phyloP scores from a whole-genome alignment of 73 alveolate genomes.

The Breviolum minutum region DNA sequence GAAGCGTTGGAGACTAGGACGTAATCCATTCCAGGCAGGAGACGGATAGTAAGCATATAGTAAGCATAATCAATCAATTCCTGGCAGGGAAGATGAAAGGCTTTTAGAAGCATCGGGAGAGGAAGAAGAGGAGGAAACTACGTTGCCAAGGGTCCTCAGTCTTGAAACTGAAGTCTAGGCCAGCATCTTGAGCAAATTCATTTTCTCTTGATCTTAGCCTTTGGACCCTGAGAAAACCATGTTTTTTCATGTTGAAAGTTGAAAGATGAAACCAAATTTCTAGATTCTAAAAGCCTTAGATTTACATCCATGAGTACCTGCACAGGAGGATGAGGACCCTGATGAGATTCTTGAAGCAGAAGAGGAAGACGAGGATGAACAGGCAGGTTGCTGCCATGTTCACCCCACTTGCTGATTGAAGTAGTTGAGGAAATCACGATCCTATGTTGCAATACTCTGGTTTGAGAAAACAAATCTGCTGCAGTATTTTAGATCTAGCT shows the following conservation, averaged over 20 bases:
- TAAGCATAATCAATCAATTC: too few relatives aligned
- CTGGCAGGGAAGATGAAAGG: not conserved
- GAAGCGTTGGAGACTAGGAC: too few relatives aligned
- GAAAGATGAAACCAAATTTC: too few relatives aligned
- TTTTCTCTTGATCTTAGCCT: too few relatives aligned
- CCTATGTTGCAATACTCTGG: not conserved
- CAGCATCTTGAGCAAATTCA: too few relatives aligned
- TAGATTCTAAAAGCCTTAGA: too few relatives aligned
- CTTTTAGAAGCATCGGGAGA: not conserved
- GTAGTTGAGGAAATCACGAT: not conserved
- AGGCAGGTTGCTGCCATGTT: not conserved
- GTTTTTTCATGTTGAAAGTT: too few relatives aligned
- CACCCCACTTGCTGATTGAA: not conserved
- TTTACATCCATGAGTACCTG: not conserved
- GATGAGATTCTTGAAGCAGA: constrained; percentile 3
- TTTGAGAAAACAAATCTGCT: not conserved
- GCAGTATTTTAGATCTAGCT: not conserved
- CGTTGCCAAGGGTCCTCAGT: too few relatives aligned
- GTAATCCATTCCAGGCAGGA: not conserved
- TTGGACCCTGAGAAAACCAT: too few relatives aligned
- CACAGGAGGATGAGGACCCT: not conserved
- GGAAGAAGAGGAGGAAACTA: not conserved
- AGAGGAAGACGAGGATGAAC: not conserved
- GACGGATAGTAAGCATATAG: too few relatives aligned
- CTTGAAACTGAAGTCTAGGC: too few relatives aligned